phyloP scores from a whole-genome alignment of 2,329 filamentous ascomycete species.

The Hymenoscyphus infarciens region DNA sequence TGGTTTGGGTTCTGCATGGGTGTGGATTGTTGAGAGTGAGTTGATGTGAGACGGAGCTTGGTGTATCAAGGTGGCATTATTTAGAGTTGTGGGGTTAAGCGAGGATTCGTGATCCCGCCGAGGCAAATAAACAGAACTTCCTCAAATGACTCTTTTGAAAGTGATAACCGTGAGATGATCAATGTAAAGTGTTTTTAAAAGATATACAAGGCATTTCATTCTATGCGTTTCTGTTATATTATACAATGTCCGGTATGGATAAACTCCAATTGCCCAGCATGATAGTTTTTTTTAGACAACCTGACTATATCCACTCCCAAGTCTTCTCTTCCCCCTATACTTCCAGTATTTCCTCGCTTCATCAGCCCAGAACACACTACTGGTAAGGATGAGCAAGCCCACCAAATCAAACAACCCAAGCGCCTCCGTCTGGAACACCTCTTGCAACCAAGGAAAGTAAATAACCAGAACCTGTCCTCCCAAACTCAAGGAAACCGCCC shows the following conservation, averaged over 20 bases:
- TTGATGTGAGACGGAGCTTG: conserved; percentile 4
- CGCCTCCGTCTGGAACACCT: conserved; percentile 93
- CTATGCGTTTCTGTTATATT: conserved; percentile 13
- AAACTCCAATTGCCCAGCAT: conserved; percentile 8
- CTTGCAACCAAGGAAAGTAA: conserved; percentile 89
- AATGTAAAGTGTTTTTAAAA: not conserved
- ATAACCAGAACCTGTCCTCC: conserved; percentile 87
- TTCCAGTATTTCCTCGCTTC: conserved; percentile 80
- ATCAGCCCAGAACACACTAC: conserved; percentile 92
- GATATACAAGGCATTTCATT: conserved; percentile 1
- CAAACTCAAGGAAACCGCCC: conserved; percentile 82
- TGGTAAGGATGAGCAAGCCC: conserved; percentile 70
- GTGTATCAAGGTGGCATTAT: conserved; percentile 14
- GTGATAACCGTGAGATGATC: not conserved
- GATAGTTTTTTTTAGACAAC: conserved; percentile 47
- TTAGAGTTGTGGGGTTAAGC: conserved; percentile 23
- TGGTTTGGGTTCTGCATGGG: conserved; percentile 34
- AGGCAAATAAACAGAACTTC: not conserved
- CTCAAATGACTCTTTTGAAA: not conserved
- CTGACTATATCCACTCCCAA: conserved; percentile 62
- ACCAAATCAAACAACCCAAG: conserved; percentile 71
- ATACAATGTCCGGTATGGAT: conserved; percentile 7
- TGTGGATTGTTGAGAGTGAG: conserved; percentile 13
- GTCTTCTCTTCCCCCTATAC: conserved; percentile 51
- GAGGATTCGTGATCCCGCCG: conserved; percentile 12